Evolutionary conservation across 441 rosid genomes (phyloP).

Genomic region (Kokia cookei): DNA sequence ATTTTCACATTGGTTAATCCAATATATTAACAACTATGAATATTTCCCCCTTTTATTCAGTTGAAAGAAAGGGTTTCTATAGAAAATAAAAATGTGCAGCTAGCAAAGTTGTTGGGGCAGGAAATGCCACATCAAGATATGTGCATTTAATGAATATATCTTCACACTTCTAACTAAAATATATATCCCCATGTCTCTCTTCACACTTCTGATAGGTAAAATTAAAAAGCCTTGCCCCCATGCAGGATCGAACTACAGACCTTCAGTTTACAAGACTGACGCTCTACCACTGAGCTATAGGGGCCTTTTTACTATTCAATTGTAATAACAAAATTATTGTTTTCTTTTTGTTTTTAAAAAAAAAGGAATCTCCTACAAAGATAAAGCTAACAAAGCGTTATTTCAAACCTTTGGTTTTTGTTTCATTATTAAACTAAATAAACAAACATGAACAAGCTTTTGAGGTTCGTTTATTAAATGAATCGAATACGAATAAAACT

Average conservation of each 20-base stretch:
- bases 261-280: conserved; percentile 59
- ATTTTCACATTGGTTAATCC: no score
- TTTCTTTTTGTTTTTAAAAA: no score
- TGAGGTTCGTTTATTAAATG: no score
- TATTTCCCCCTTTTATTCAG: not conserved
- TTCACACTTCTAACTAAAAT: not conserved
- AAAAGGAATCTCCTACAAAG: no score
- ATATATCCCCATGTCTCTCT: not conserved
- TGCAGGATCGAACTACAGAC: conserved; percentile 62
- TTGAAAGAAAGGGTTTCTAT: not conserved
- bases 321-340: no score
- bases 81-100: not conserved
- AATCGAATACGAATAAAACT: no score
- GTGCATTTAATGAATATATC: not conserved
- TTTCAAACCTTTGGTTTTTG: no score
- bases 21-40: not conserved
- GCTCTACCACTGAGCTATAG: conserved; percentile 66
- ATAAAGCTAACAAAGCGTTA: no score
- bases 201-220: not conserved
- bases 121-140: not conserved
- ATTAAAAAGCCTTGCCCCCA: conserved; percentile 23
- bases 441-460: no score
- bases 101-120: not conserved
- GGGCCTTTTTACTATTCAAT: not conserved
- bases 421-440: no score